Evolutionary conservation across 176 grass and related monocot genomes (phyloP).

Genomic region (Rhynchospora breviuscula): DNA sequence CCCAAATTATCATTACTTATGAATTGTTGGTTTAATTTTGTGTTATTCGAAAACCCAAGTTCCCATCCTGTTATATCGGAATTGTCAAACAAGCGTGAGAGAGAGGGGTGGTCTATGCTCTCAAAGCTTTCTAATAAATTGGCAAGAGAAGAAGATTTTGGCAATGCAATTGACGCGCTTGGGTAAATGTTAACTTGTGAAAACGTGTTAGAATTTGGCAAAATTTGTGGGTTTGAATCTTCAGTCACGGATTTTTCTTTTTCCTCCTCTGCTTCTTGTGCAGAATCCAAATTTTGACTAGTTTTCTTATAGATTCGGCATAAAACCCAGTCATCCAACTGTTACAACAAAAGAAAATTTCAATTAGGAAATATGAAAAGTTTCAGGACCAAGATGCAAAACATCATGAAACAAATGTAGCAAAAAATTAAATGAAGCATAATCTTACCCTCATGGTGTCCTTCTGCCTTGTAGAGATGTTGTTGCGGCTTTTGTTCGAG

Average conservation of each 20-base stretch:
- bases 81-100: constrained; percentile 17
- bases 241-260: constrained; percentile 19
- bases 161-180: neutral
- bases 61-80: constrained; percentile 14
- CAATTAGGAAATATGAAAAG: neutral
- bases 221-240: constrained; percentile 4
- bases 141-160: constrained; percentile 20
- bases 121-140: constrained; percentile 25
- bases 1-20: constrained; percentile 9
- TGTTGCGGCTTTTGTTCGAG: neutral
- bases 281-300: constrained; percentile 6
- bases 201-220: neutral
- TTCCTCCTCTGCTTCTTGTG: constrained; percentile 1
- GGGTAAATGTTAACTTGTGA: neutral
- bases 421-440: neutral
- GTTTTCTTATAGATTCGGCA: constrained; percentile 24
- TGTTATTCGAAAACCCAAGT: constrained; percentile 4
- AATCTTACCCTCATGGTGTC: constrained; percentile 19
- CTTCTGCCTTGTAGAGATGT: neutral
- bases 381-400: neutral
- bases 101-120: constrained; percentile 14
- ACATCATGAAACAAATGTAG: neutral
- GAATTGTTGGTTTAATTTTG: constrained; percentile 17
- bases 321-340: constrained; percentile 27
- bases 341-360: neutral